A percentile compares a stretch with the other conserved stretches of the same genome.
These are phyloP conservation scores for Isabelozyma pseudorhagii DNA, from an alignment of 805 yeast genomes.

Conservation along the genomic window DNA sequence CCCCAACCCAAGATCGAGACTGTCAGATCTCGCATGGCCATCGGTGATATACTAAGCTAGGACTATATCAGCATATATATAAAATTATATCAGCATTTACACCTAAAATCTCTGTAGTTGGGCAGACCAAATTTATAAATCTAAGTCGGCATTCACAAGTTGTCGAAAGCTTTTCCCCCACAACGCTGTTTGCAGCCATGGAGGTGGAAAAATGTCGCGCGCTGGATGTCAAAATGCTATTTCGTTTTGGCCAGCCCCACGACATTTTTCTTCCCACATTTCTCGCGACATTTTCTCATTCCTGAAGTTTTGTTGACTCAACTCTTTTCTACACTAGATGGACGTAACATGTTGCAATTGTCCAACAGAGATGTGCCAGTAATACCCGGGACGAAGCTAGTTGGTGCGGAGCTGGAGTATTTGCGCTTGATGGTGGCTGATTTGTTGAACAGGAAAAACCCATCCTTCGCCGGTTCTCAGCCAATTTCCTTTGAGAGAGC, in stretches of 20 bases:
- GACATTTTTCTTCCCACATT: background rate
- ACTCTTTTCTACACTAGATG: background rate
- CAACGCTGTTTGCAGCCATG: too few relatives aligned
- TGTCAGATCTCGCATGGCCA: constrained; percentile 13
- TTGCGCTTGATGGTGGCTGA: constrained; percentile 67
- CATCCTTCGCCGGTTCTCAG: constrained; percentile 87
- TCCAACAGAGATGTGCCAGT: constrained; percentile 64
- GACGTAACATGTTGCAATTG: constrained; percentile 27
- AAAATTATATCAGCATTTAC: too few relatives aligned
- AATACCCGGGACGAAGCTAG: constrained; percentile 81
- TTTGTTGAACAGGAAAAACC: constrained; percentile 51
- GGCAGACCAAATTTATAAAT: too few relatives aligned
- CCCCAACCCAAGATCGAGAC: constrained; percentile 1
- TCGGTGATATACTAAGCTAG: constrained; percentile 18
- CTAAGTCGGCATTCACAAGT: too few relatives aligned
- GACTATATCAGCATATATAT: background rate
- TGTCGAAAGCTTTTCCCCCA: too few relatives aligned
- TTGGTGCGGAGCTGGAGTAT: constrained; percentile 66
- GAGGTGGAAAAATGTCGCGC: too few relatives aligned
- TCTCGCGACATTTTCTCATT: too few relatives aligned
- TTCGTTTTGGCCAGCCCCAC: background rate
- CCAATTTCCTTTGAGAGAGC: constrained; percentile 84
- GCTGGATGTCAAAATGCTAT: background rate
- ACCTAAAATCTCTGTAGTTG: too few relatives aligned
- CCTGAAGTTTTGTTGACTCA: too few relatives aligned